phyloP scores from a whole-genome alignment of 306 rosid genomes.

The Myrica gale region DNA sequence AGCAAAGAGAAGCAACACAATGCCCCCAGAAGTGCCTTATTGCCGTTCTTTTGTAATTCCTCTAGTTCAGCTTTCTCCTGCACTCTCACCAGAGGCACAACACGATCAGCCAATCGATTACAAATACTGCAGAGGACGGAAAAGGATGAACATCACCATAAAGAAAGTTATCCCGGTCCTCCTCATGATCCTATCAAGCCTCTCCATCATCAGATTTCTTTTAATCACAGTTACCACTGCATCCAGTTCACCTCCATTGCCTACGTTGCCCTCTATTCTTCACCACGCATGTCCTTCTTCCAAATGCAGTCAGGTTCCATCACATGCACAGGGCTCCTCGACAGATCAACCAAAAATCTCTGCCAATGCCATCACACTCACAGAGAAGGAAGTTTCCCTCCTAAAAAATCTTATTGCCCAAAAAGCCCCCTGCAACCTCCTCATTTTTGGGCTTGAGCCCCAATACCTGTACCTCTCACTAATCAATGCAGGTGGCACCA shows the following conservation, averaged over 20 bases:
- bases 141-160: slow-evolving; percentile 53
- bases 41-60: slow-evolving; percentile 48
- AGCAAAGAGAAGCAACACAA: slow-evolving; percentile 32
- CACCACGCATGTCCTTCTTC: slow-evolving; percentile 28
- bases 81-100: slow-evolving; percentile 32
- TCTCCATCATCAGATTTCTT: slow-evolving; percentile 62
- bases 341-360: slow-evolving; percentile 23
- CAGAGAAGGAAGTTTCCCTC: slow-evolving; percentile 64
- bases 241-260: slow-evolving; percentile 38
- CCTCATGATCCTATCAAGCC: slow-evolving; percentile 56
- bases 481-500: slow-evolving; percentile 68
- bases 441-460: slow-evolving; percentile 70
- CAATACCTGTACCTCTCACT: slow-evolving; percentile 64
- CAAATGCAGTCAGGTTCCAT: slow-evolving; percentile 23
- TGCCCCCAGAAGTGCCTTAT: slow-evolving; percentile 67
- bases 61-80: slow-evolving; percentile 39
- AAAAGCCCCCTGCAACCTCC: slow-evolving; percentile 83
- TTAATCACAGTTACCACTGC: slow-evolving; percentile 51
- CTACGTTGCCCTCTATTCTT: slow-evolving; percentile 34
- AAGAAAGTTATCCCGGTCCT: slow-evolving; percentile 66
- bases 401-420: slow-evolving; percentile 53
- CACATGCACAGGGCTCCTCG: slow-evolving; percentile 30
- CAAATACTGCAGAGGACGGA: slow-evolving; percentile 39
- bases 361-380: slow-evolving; percentile 34
- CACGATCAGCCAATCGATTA: slow-evolving; percentile 31